Evolutionary conservation across 306 rosid species (phyloP).

Genomic region (Chamaecrista fasciculata): DNA sequence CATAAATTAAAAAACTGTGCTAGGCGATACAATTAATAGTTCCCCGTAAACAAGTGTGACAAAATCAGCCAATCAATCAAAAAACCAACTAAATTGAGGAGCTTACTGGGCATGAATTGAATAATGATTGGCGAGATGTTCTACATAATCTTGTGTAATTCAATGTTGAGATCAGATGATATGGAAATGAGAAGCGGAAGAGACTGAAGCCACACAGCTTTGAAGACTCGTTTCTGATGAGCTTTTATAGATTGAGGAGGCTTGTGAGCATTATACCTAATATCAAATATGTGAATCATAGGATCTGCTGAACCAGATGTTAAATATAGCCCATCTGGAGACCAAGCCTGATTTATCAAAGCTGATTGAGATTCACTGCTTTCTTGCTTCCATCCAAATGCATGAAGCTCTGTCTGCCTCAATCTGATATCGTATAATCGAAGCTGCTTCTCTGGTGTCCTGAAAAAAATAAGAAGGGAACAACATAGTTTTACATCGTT

Average conservation of each 20-base stretch:
- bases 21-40: not conserved
- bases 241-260: constrained; percentile 88
- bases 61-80: not conserved
- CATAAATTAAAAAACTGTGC: not conserved
- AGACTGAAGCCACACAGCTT: constrained; percentile 87
- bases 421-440: constrained; percentile 86
- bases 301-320: constrained; percentile 96
- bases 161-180: constrained; percentile 92
- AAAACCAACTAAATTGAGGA: not conserved
- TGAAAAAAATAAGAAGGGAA: constrained; percentile 20
- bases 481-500: not conserved
- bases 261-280: constrained; percentile 62
- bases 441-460: constrained; percentile 88
- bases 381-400: constrained; percentile 99
- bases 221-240: constrained; percentile 92
- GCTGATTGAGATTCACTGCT: constrained; percentile 99
- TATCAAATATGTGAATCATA: constrained; percentile 88
- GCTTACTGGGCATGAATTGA: constrained; percentile 1
- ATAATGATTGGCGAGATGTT: not conserved
- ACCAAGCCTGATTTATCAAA: constrained; percentile 96
- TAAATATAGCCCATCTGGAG: constrained; percentile 87
- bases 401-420: constrained; percentile 87
- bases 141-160: constrained; percentile 65
- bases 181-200: constrained; percentile 82
- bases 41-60: not conserved